Percentiles rank a stretch among this genome's conserved stretches.
Conservation (phyloP, 495 filamentous ascomycete species). For the Aspergillus avenaceus region DNA sequence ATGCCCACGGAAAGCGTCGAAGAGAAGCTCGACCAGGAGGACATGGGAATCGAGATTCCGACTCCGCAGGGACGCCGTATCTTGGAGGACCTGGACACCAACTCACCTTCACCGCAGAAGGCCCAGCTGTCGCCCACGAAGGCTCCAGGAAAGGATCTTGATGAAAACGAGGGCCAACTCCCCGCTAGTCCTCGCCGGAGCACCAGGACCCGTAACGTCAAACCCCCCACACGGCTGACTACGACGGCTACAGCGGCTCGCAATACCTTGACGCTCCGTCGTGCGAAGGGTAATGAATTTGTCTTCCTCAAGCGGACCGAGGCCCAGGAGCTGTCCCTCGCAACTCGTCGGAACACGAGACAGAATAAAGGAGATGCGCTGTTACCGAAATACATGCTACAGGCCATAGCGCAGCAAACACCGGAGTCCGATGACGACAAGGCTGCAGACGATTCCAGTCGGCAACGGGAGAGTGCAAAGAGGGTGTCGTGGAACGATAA, state of each 20-base stretch:
- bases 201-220: constrained; percentile 32
- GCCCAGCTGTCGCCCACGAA: constrained; percentile 28
- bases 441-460: constrained; percentile 2
- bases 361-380: constrained; percentile 53
- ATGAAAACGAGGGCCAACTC: constrained; percentile 15
- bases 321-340: constrained; percentile 52
- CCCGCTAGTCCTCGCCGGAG: constrained; percentile 41
- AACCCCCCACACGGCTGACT: constrained; percentile 19
- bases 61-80: constrained; percentile 43
- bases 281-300: constrained; percentile 52
- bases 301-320: constrained; percentile 54
- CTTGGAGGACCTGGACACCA: constrained; percentile 49
- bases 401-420: constrained; percentile 32
- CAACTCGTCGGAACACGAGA: constrained; percentile 53
- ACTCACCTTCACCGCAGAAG: constrained; percentile 51
- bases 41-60: constrained; percentile 24
- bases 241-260: constrained; percentile 27
- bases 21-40: constrained; percentile 15
- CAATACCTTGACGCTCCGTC: constrained; percentile 51
- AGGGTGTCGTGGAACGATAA: constrained; percentile 43
- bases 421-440: constrained; percentile 7
- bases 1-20: constrained; percentile 24
- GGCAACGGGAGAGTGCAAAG: constrained; percentile 17
- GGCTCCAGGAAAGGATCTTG: constrained; percentile 13
- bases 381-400: constrained; percentile 41